These are phyloP conservation scores for Leccinum subtestaceum DNA, from an alignment of 768 basidiomycete genomes.

Conservation along the genomic window DNA sequence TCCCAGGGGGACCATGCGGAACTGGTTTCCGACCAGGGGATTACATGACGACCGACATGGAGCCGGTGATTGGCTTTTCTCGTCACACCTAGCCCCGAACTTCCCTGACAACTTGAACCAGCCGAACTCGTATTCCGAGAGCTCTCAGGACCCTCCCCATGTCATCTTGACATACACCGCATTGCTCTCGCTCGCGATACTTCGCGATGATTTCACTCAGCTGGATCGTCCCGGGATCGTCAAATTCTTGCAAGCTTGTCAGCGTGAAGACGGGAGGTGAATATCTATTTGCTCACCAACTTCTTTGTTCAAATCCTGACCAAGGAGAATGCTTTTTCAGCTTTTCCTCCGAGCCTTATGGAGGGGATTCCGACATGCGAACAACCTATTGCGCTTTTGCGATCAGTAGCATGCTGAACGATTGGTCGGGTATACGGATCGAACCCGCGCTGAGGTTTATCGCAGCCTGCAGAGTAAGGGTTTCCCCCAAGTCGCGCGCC, in stretches of 20 bases:
- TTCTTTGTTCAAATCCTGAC: slow-evolving; percentile 2
- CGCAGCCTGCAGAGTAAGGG: slow-evolving; percentile 64
- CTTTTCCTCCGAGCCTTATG: slow-evolving; percentile 68
- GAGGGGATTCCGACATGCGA: slow-evolving; percentile 74
- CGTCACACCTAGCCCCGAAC: background rate
- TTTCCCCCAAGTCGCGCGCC: background rate
- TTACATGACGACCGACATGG: slow-evolving; percentile 52
- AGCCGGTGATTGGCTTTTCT: slow-evolving; percentile 9
- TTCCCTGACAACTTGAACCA: slow-evolving; percentile 19
- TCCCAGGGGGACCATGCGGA: slow-evolving; percentile 53
- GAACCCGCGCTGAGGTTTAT: slow-evolving; percentile 62
- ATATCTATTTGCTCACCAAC: slow-evolving; percentile 8
- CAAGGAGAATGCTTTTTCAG: slow-evolving; percentile 34
- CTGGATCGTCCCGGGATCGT: slow-evolving; percentile 71
- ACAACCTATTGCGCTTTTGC: slow-evolving; percentile 87
- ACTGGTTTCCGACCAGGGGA: slow-evolving; percentile 74
- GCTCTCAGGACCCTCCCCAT: slow-evolving; percentile 67
- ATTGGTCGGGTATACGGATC: slow-evolving; percentile 74
- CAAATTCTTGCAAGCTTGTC: slow-evolving; percentile 66
- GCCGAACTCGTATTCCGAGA: slow-evolving; percentile 38
- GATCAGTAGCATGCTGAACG: slow-evolving; percentile 72
- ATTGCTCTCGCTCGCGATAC: slow-evolving; percentile 74
- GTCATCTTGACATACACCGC: slow-evolving; percentile 95
- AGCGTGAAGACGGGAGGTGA: slow-evolving; percentile 82
- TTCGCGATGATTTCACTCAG: slow-evolving; percentile 78